These are phyloP conservation scores for Drechslerella dactyloides DNA, from an alignment of 2,329 filamentous ascomycete genomes.

Conservation along the genomic window DNA sequence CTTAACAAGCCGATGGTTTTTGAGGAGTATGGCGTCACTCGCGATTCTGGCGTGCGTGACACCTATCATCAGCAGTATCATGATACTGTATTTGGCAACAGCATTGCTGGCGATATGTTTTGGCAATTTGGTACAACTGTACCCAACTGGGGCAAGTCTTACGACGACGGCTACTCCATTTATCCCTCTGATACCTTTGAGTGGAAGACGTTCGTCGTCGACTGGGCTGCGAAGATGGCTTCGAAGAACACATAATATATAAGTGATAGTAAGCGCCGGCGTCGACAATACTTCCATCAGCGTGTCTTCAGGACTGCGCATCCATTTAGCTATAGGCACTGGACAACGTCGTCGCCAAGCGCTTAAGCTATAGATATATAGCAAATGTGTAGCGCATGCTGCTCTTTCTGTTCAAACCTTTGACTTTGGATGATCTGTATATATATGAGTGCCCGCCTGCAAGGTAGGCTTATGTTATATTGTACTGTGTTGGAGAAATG, in stretches of 20 bases:
- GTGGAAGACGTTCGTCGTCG: constrained; percentile 41
- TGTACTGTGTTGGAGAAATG: too few species aligned
- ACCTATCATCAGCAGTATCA: constrained; percentile 52
- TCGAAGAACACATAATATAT: constrained; percentile 30
- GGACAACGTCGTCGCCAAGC: too few species aligned
- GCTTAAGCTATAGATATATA: too few species aligned
- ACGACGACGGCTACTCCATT: constrained; percentile 53
- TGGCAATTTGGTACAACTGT: constrained; percentile 54
- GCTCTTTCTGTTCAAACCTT: too few species aligned
- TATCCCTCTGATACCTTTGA: constrained; percentile 36
- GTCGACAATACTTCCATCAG: too few species aligned
- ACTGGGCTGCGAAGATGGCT: constrained; percentile 45
- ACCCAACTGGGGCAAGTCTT: constrained; percentile 52
- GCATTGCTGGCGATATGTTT: constrained; percentile 53
- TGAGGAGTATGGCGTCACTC: constrained; percentile 53
- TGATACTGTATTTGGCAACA: constrained; percentile 47
- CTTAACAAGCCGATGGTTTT: constrained; percentile 56
- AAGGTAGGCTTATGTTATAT: too few species aligned
- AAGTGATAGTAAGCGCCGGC: too few species aligned
- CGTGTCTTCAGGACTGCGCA: too few species aligned
- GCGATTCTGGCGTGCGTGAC: constrained; percentile 49
- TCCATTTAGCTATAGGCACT: too few species aligned
- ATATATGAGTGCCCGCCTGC: too few species aligned
- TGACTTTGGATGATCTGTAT: too few species aligned
- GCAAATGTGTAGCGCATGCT: too few species aligned